A percentile compares a stretch with the other conserved stretches of the same genome.
Conservation (phyloP, 139 green algal species). For the Pedinophyceae sp. region DNA sequence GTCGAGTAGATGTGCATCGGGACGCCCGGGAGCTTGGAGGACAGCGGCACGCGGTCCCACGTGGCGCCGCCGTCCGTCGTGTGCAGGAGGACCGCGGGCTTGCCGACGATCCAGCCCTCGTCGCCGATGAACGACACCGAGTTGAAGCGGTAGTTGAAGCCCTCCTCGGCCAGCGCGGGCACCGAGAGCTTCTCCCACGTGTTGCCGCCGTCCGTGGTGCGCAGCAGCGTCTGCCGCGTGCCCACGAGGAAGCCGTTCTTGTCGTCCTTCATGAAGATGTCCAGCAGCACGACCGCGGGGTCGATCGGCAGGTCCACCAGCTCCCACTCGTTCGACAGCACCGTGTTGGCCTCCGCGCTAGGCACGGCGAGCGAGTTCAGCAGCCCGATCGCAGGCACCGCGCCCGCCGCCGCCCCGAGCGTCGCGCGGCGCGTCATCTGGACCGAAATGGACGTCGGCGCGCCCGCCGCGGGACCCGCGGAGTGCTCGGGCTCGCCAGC, state of each 20-base stretch:
- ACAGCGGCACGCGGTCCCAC: slow-evolving; percentile 92
- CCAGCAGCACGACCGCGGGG: slow-evolving; percentile 82
- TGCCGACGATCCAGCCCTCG: slow-evolving; percentile 98
- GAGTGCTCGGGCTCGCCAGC: no score
- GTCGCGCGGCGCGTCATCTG: no score
- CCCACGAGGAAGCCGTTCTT: slow-evolving; percentile 82
- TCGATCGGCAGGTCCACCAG: slow-evolving; percentile 67
- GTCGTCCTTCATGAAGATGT: slow-evolving; percentile 34
- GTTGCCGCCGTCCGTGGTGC: slow-evolving; percentile 89
- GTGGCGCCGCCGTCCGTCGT: slow-evolving; percentile 78
- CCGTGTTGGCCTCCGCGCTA: slow-evolving; percentile 32
- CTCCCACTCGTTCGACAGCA: slow-evolving; percentile 46
- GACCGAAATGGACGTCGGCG: no score
- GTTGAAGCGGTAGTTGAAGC: slow-evolving; percentile 92
- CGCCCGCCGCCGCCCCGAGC: no score
- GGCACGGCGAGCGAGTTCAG: no score
- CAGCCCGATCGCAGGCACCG: no score
- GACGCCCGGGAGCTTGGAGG: slow-evolving; percentile 74
- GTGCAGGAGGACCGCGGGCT: slow-evolving; percentile 95
- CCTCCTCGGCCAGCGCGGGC: slow-evolving; percentile 32
- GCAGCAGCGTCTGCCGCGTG: slow-evolving; percentile 88
- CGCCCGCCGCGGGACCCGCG: no score
- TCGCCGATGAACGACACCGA: slow-evolving; percentile 82
- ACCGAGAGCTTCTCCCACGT: slow-evolving; percentile 71
- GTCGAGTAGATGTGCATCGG: slow-evolving; percentile 58